A percentile compares a stretch with the other conserved stretches of the same genome.
phyloP scores from a whole-genome alignment of 75 land plant genomes.

The Cryptomeria japonica region DNA sequence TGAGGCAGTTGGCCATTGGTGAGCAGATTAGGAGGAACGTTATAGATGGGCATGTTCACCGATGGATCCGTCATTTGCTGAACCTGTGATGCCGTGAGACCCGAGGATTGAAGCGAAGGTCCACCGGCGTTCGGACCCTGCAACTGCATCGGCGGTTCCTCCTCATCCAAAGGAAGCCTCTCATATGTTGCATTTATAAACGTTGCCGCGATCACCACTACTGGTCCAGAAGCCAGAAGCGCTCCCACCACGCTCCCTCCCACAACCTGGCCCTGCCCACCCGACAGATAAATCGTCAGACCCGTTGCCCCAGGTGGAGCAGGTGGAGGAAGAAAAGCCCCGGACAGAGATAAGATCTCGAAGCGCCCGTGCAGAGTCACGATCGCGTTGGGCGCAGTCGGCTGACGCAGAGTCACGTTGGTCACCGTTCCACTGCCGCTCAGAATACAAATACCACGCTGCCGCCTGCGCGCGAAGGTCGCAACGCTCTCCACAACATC shows the following conservation, averaged over 20 bases:
- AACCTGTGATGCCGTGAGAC: not conserved
- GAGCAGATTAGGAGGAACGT: slow-evolving; percentile 9
- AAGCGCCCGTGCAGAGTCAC: slow-evolving; percentile 56
- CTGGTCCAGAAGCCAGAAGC: slow-evolving; percentile 50
- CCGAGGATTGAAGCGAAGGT: not conserved
- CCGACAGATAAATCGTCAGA: slow-evolving; percentile 48
- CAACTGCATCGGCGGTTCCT: slow-evolving; percentile 17
- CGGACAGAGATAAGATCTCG: slow-evolving; percentile 56
- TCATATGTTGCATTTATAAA: slow-evolving; percentile 48
- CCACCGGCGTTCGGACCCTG: not conserved
- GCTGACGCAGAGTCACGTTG: slow-evolving; percentile 58
- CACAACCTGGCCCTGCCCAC: slow-evolving; percentile 50
- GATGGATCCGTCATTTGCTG: slow-evolving; percentile 4
- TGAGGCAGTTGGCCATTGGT: slow-evolving; percentile 24
- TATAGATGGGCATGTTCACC: not conserved
- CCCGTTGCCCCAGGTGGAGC: slow-evolving; percentile 40
- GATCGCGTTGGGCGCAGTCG: slow-evolving; percentile 40
- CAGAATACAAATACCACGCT: slow-evolving; percentile 48
- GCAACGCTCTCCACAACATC: slow-evolving; percentile 52
- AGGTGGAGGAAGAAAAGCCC: slow-evolving; percentile 50
- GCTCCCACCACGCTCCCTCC: slow-evolving; percentile 55
- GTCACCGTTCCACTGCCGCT: slow-evolving; percentile 54
- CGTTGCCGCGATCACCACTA: slow-evolving; percentile 48
- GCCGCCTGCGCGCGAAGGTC: slow-evolving; percentile 38
- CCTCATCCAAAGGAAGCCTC: slow-evolving; percentile 51